A percentile compares a stretch with the other conserved stretches of the same genome.
Conservation (phyloP, 805 yeast species). For the Pichia cephalocereana region DNA sequence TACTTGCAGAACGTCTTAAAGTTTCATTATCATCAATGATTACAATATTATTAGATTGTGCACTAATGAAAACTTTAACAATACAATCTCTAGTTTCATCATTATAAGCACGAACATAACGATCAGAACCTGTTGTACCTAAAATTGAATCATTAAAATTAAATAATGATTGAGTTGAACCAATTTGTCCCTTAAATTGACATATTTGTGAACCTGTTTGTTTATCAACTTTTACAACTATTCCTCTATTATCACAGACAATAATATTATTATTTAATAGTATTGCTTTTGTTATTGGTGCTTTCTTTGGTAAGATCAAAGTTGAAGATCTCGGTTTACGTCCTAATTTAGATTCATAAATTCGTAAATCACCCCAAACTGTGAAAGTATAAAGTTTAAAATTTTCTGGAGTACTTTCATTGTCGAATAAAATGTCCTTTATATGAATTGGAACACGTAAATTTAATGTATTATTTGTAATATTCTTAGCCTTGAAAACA, state of each 20-base stretch:
- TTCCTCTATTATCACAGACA: constrained; percentile 63
- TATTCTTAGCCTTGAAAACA: constrained; percentile 70
- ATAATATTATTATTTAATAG: constrained; percentile 38
- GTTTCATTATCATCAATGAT: constrained; percentile 40
- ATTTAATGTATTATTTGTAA: constrained; percentile 69
- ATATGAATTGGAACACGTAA: constrained; percentile 80
- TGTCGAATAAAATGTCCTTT: constrained; percentile 41
- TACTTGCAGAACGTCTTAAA: constrained; percentile 11
- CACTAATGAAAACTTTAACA: constrained; percentile 69
- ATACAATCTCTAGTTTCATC: constrained; percentile 45
- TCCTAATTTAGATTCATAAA: constrained; percentile 61
- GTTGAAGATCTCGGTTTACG: constrained; percentile 56
- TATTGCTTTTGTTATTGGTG: constrained; percentile 14
- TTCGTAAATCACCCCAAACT: constrained; percentile 63
- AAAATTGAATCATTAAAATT: constrained; percentile 32
- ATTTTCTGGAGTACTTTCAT: constrained; percentile 27
- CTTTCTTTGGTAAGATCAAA: constrained; percentile 21
- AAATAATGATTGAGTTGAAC: constrained; percentile 46
- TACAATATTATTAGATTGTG: constrained; percentile 50
- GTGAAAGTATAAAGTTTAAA: constrained; percentile 59
- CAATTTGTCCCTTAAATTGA: constrained; percentile 69
- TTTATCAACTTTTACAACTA: constrained; percentile 48
- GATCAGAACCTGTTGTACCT: constrained; percentile 78
- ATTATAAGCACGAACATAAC: constrained; percentile 75
- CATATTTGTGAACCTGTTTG: constrained; percentile 49